Conservation (phyloP, 164 flowering plant genomes). For the Kalanchoe fedtschenkoi region DNA sequence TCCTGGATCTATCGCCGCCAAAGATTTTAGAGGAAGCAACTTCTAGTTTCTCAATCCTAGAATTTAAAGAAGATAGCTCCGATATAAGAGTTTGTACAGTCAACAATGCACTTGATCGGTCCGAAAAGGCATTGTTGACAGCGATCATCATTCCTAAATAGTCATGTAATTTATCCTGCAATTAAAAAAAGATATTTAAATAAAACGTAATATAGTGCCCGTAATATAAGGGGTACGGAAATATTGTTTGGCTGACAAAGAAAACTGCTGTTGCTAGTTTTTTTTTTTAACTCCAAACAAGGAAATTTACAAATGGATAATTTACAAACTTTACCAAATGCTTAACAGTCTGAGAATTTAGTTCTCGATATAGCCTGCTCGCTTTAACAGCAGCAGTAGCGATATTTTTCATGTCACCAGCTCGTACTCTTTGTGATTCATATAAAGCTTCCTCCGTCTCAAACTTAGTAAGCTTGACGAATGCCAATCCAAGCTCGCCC, state of each 20-base stretch:
- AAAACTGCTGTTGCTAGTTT: neutral
- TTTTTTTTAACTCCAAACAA: neutral
- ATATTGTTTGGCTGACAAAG: neutral
- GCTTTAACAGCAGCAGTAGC: constrained; percentile 95
- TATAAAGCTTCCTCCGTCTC: constrained; percentile 65
- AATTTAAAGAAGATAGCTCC: constrained; percentile 64
- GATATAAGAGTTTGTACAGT: constrained; percentile 85
- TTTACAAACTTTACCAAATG: constrained; percentile 51
- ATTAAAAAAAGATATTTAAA: neutral
- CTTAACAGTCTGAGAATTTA: constrained; percentile 82
- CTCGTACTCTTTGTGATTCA: constrained; percentile 57
- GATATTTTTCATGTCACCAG: constrained; percentile 56
- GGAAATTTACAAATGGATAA: neutral
- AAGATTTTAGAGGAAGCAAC: constrained; percentile 80
- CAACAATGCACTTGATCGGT: constrained; percentile 80
- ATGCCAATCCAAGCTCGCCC: constrained; percentile 88
- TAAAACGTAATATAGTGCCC: neutral
- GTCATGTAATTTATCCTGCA: constrained; percentile 85
- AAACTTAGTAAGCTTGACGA: constrained; percentile 79
- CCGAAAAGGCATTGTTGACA: constrained; percentile 78
- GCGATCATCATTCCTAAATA: constrained; percentile 86
- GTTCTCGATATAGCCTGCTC: constrained; percentile 77
- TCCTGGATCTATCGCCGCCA: constrained; percentile 85
- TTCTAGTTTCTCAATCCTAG: constrained; percentile 73
- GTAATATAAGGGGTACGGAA: neutral